Evolutionary conservation across 179 eudicot genomes (phyloP).

Genomic region (Spinacia oleracea): DNA sequence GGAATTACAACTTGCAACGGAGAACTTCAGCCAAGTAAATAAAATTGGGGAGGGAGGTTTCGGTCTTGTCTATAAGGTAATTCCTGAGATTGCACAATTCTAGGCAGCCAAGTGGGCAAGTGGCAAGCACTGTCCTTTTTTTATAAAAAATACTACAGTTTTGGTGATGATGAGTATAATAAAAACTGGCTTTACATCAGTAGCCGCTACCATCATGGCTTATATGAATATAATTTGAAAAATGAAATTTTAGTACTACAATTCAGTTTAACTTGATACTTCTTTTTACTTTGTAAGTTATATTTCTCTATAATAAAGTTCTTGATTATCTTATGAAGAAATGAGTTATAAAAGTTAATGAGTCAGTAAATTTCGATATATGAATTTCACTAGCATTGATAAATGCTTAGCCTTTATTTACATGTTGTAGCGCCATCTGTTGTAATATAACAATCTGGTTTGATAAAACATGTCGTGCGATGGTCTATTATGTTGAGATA

Average conservation of each 20-base stretch:
- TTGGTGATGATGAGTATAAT: not conserved
- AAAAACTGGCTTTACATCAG: not conserved
- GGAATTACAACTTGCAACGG: conserved; percentile 53
- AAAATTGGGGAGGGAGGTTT: conserved; percentile 77
- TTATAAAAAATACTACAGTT: not conserved
- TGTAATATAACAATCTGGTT: conserved; percentile 3
- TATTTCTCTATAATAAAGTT: not conserved
- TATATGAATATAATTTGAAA: not conserved
- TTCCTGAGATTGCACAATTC: not conserved
- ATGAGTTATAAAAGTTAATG: not conserved
- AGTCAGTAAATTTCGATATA: not conserved
- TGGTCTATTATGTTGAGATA: not conserved
- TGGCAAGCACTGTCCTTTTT: not conserved
- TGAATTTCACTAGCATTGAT: not conserved
- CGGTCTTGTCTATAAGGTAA: conserved; percentile 77
- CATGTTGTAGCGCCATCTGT: not conserved
- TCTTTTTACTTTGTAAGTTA: not conserved
- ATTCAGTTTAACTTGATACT: not conserved
- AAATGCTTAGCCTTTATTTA: not conserved
- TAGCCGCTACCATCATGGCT: not conserved
- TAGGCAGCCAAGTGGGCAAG: not conserved
- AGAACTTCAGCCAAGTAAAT: conserved; percentile 46
- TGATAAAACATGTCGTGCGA: not conserved
- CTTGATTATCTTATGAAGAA: not conserved
- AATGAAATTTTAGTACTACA: not conserved